Evolutionary conservation across 208 protist genomes (phyloP), one percentile per base, ranked within the genome.

Genomic region (Acanthamoeba castellanii): DNA sequence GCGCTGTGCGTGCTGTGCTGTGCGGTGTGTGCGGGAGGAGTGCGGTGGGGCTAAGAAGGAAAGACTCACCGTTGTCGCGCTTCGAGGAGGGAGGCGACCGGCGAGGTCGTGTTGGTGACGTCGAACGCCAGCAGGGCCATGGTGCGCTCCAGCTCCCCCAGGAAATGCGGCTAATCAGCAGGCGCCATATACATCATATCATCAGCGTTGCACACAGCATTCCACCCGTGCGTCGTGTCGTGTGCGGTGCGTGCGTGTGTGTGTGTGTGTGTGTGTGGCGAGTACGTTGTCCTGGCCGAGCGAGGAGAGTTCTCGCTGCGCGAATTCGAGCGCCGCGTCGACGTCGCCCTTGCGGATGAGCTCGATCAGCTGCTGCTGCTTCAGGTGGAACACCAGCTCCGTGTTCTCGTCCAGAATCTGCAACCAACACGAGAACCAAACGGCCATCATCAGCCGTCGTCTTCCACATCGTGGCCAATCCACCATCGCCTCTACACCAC

Each of bases 301-400:
- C 30, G 97, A 78, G 7, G 97, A 95, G 20, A 98, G 55, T 68
- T 98, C 96, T 32, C 98, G 88, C 55, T 97, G 95, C n/a, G 97
- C 97, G 97, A 98, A 98, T 37, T 97, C 57, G n/a, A 98, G 66
- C 8, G 97, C 97, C 8, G 96, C 95, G 27, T 96, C 78, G 27
- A 97, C 96, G 22, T 95, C 52, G 57, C 95, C 96, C n/a, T 94
- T 50, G 66, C 97, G 94, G 84, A 98, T 98, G 30, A 98, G 91
- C 91, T 98, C 98, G n/a, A 98, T 98, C 50, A 98, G 68, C 66
- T 96, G 94, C 95, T 98, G 98, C 89, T 98, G 96, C 90, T 98
- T 97, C 42, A 98, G 45, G 95, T 98, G 96, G 82, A 98, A 98
- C 37, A 94, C 98, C 52, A 98, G 42, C 50, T 96, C 52, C 30